These are phyloP conservation scores for Papiliotrema flavescens DNA, from an alignment of 1,284 basidiomycete genomes.

Conservation along the genomic window DNA sequence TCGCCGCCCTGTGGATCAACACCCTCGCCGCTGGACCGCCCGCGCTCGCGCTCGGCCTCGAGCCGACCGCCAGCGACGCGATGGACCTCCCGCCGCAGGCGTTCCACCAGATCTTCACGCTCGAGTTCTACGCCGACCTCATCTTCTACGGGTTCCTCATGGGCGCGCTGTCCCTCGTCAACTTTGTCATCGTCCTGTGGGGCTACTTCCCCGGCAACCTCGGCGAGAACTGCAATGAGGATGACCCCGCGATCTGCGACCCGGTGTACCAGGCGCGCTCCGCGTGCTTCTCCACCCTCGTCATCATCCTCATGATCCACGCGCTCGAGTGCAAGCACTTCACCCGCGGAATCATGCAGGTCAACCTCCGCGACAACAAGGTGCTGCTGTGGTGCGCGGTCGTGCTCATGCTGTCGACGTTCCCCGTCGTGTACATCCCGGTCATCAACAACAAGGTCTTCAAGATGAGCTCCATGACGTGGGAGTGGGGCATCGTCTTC, in stretches of 20 bases:
- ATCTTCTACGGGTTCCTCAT: conserved; percentile 64
- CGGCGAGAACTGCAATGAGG: conserved; percentile 55
- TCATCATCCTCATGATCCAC: conserved; percentile 53
- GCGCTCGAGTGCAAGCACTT: conserved; percentile 49
- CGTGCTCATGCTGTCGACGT: conserved; percentile 38
- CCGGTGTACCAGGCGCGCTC: conserved; percentile 58
- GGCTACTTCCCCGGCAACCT: conserved; percentile 54
- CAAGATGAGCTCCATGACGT: conserved; percentile 38
- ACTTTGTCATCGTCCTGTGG: conserved; percentile 59
- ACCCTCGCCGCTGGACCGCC: conserved; percentile 56
- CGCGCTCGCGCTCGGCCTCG: conserved; percentile 61
- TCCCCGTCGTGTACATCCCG: conserved; percentile 49
- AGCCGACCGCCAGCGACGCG: conserved; percentile 57
- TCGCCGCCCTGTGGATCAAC: conserved; percentile 62
- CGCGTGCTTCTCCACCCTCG: conserved; percentile 56
- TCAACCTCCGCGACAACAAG: conserved; percentile 57
- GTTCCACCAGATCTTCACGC: conserved; percentile 56
- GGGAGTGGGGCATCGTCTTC: conserved; percentile 50
- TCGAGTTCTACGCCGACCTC: conserved; percentile 57
- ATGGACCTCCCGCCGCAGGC: conserved; percentile 59
- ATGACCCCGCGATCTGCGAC: conserved; percentile 22
- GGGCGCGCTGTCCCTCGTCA: conserved; percentile 56
- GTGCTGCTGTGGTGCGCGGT: conserved; percentile 55
- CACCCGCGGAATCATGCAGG: conserved; percentile 49
- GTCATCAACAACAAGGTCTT: conserved; percentile 47